These are phyloP conservation scores for Phytophthora hybrid DNA, from an alignment of 352 stramenopile genomes.

Conservation along the genomic window DNA sequence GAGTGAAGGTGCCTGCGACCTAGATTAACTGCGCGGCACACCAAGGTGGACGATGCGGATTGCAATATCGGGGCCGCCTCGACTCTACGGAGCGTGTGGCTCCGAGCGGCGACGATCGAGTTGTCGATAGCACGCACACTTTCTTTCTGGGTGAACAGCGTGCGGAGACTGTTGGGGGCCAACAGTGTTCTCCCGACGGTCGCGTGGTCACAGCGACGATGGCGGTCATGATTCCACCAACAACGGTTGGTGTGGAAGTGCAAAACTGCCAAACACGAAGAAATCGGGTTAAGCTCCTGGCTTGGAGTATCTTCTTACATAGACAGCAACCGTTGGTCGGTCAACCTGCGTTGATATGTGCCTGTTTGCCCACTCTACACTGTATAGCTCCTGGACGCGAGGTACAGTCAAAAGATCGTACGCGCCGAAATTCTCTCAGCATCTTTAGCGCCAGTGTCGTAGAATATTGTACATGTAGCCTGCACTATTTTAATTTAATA, in stretches of 20 bases:
- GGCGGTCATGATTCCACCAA: neutral
- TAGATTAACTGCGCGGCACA: slow-evolving; percentile 12
- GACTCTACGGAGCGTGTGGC: slow-evolving; percentile 33
- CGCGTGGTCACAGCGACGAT: neutral
- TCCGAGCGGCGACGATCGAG: neutral
- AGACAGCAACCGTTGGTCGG: too few species aligned
- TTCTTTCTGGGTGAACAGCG: neutral
- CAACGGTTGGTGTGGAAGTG: too few species aligned
- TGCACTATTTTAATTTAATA: too few species aligned
- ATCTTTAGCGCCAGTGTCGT: too few species aligned
- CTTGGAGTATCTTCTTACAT: too few species aligned
- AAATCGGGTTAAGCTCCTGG: neutral
- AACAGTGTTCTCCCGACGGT: neutral
- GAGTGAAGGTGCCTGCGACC: slow-evolving; percentile 17
- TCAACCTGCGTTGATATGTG: too few species aligned
- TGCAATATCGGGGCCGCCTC: neutral
- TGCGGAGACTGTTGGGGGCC: neutral
- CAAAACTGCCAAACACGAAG: neutral
- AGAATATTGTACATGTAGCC: too few species aligned
- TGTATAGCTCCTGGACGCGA: too few species aligned
- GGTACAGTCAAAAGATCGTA: too few species aligned
- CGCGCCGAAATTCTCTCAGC: too few species aligned
- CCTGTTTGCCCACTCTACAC: too few species aligned
- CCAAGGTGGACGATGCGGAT: too few species aligned
- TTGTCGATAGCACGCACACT: slow-evolving; percentile 2